Evolutionary conservation across 2,329 filamentous ascomycete genomes (phyloP), one percentile per base, ranked within the genome.

Genomic region (Stemphylium lycopersici): DNA sequence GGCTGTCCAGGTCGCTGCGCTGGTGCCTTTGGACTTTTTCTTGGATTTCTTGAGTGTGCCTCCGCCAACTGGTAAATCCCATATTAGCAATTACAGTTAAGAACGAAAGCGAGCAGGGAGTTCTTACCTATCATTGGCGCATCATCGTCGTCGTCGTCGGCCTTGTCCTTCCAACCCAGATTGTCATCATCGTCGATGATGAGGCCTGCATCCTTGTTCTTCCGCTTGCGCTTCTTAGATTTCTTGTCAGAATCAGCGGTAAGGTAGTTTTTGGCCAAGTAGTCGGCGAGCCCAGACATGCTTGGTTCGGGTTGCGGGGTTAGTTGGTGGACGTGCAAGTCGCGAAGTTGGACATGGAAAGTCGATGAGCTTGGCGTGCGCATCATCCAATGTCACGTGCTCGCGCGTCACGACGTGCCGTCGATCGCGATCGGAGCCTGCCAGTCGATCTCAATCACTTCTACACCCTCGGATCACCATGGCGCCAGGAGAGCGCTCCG

Each of bases 251-350:
- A 68, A 62, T 89, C 86, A 36, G 87, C 86, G 1, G 83, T 90
- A 44, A 99, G 87, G 74, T 99, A 99, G 75, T 92, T 95, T 59
- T 91, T 89, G 33, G 93, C 93, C 32, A 99, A 85, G 71, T 98
- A 99, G 70, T 87, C 87, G 54, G 91, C 88, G 62, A 97, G 83
- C 45, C 47, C 52, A 51, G 83, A 81, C 84, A 88, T 87, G 59
- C 18, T 47, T 63, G 59, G 54, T 36, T 41, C 44, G 38, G 22
- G 16, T 22, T 42, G 48, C 48, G 52, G 47, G 52, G 46, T 32
- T 49, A 57, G 49, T 36, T 53, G 52, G 20, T 37, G 43, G 20
- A 32, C 6, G 36, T 26, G 7, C 16, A 41, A 13, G 42, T 38
- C 33, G 32, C 38, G 36, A 50, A 54, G 48, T 42, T 53, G 22